Conservation (phyloP, 2,329 filamentous ascomycete species). For the Nothopassalora personata region DNA sequence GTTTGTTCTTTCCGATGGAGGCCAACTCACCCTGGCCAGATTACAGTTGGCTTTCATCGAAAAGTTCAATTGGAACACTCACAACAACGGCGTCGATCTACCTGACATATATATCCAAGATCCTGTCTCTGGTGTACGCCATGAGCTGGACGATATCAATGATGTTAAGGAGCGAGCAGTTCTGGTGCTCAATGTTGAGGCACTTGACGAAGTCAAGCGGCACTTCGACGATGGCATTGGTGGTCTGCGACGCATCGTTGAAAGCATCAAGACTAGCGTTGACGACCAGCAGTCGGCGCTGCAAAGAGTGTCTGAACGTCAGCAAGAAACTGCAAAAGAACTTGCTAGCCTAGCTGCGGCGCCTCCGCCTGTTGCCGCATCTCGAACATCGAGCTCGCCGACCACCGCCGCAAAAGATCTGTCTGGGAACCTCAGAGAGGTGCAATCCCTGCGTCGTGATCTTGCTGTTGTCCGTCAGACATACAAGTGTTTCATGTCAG, state of each 20-base stretch:
- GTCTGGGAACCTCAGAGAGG: slow-evolving; percentile 64
- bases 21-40: slow-evolving; percentile 78
- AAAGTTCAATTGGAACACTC: slow-evolving; percentile 98
- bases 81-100: slow-evolving; percentile 84
- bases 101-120: slow-evolving; percentile 99
- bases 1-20: slow-evolving; percentile 79
- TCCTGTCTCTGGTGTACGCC: slow-evolving; percentile 87
- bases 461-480: slow-evolving; percentile 88
- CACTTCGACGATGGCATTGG: slow-evolving; percentile 91
- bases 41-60: slow-evolving; percentile 96
- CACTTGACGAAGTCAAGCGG: slow-evolving; percentile 89
- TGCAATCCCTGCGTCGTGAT: slow-evolving; percentile 79
- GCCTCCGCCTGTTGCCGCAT: slow-evolving; percentile 35
- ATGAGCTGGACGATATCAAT: slow-evolving; percentile 86
- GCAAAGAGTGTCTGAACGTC: slow-evolving; percentile 81
- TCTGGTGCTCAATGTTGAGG: slow-evolving; percentile 88
- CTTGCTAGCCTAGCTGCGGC: slow-evolving; percentile 62
- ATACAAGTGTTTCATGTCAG: slow-evolving; percentile 83
- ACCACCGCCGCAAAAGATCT: slow-evolving; percentile 32
- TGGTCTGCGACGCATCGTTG: slow-evolving; percentile 73
- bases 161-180: slow-evolving; percentile 95
- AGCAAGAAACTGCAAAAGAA: slow-evolving; percentile 83
- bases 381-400: slow-evolving; percentile 26
- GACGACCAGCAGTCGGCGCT: slow-evolving; percentile 77
- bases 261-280: slow-evolving; percentile 76